Conservation (phyloP, 495 filamentous ascomycete genomes). For the Tetracladium setigerum region DNA sequence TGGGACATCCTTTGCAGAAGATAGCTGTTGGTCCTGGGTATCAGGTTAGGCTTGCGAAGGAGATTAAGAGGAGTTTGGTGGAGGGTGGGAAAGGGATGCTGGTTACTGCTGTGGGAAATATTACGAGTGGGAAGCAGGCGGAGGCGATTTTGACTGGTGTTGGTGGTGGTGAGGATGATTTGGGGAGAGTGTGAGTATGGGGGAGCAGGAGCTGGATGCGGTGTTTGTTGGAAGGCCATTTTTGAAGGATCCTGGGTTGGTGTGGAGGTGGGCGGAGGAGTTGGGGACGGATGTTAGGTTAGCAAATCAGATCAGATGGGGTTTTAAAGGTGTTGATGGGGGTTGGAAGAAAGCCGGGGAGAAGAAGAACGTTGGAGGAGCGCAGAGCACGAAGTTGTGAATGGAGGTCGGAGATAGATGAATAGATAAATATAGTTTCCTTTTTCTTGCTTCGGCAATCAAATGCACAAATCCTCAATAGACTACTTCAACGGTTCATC, state of each 20-base stretch:
- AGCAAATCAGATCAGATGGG: slow-evolving; percentile 64
- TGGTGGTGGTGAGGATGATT: slow-evolving; percentile 15
- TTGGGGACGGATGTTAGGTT: slow-evolving; percentile 52
- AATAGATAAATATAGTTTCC: no score
- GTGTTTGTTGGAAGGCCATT: slow-evolving; percentile 56
- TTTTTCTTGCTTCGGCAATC: neutral
- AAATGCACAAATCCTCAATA: neutral
- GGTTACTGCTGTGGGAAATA: slow-evolving; percentile 55
- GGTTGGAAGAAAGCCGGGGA: slow-evolving; percentile 13
- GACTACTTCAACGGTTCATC: neutral
- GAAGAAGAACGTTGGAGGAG: neutral
- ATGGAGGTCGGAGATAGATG: no score
- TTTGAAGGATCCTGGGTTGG: slow-evolving; percentile 60
- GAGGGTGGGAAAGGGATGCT: slow-evolving; percentile 39
- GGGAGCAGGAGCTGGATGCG: slow-evolving; percentile 50
- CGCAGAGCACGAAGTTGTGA: no score
- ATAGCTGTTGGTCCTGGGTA: slow-evolving; percentile 49
- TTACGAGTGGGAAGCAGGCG: slow-evolving; percentile 43
- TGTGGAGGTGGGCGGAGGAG: slow-evolving; percentile 64
- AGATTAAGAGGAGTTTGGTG: slow-evolving; percentile 50
- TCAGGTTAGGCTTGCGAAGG: slow-evolving; percentile 57
- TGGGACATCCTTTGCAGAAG: slow-evolving; percentile 47
- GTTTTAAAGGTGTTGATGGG: slow-evolving; percentile 20
- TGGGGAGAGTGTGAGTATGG: slow-evolving; percentile 10
- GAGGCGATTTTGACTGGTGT: slow-evolving; percentile 26